Percentiles rank a stretch among this genome's conserved stretches.
Evolutionary conservation across 1,284 basidiomycete species (phyloP).

Genomic region (Microbotryum scabiosae): DNA sequence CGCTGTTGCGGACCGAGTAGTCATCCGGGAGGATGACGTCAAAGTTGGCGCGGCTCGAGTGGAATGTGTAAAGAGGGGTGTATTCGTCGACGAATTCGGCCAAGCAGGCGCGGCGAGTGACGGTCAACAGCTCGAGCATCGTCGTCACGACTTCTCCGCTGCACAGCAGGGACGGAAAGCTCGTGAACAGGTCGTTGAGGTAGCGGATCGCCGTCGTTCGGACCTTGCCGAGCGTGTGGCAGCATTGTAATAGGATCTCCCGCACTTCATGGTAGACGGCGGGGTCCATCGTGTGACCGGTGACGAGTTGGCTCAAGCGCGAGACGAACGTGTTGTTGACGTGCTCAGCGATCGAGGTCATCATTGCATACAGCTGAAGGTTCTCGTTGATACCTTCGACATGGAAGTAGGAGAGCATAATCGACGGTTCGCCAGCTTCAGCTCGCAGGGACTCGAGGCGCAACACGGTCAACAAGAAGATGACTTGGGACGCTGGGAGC

Average conservation of each 20-base stretch:
- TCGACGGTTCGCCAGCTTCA: constrained; percentile 67
- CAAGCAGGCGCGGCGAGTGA: constrained; percentile 79
- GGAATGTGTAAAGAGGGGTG: constrained; percentile 75
- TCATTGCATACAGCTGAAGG: constrained; percentile 56
- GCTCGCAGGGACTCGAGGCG: constrained; percentile 85
- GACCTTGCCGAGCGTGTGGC: constrained; percentile 72
- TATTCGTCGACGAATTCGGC: constrained; percentile 90
- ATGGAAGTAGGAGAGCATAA: constrained; percentile 77
- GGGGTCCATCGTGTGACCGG: constrained; percentile 69
- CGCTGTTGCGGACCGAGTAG: constrained; percentile 75
- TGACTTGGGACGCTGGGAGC: constrained; percentile 71
- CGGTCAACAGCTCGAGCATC: constrained; percentile 82
- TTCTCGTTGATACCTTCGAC: constrained; percentile 78
- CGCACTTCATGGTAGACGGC: constrained; percentile 66
- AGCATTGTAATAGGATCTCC: constrained; percentile 65
- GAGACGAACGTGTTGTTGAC: constrained; percentile 49
- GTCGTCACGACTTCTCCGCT: constrained; percentile 77
- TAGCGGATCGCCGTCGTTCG: constrained; percentile 75
- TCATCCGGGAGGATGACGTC: constrained; percentile 77
- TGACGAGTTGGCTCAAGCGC: constrained; percentile 62
- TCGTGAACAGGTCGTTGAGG: constrained; percentile 75
- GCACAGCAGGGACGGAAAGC: constrained; percentile 90
- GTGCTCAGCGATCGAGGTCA: constrained; percentile 72
- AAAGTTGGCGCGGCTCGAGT: constrained; percentile 62
- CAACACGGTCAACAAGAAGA: constrained; percentile 79